phyloP scores from a whole-genome alignment of 805 yeast genomes.

The Candida argentea region DNA sequence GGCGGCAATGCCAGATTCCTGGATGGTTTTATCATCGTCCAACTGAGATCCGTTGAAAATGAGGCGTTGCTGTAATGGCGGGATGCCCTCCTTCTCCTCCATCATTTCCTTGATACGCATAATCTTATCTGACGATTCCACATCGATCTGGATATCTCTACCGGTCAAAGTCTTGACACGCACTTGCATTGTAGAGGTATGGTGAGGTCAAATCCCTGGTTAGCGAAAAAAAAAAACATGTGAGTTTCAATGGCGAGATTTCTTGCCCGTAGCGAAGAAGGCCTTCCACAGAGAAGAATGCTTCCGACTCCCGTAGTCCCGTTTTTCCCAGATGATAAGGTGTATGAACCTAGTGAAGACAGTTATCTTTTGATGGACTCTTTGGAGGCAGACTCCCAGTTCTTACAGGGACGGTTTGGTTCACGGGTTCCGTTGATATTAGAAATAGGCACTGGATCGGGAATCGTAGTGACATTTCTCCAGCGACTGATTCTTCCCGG shows the following conservation, averaged over 20 bases:
- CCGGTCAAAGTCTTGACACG: slow-evolving; percentile 76
- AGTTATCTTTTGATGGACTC: slow-evolving; percentile 75
- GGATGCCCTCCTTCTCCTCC: slow-evolving; percentile 95
- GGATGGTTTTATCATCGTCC: slow-evolving; percentile 73
- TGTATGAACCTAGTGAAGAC: slow-evolving; percentile 95
- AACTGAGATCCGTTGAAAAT: slow-evolving; percentile 87
- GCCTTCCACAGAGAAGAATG: too few relatives aligned
- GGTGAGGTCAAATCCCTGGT: background rate
- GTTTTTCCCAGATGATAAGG: slow-evolving; percentile 52
- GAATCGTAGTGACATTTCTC: slow-evolving; percentile 74
- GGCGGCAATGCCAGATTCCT: slow-evolving; percentile 63
- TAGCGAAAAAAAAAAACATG: too few relatives aligned
- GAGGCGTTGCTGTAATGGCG: slow-evolving; percentile 90
- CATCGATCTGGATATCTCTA: slow-evolving; percentile 69
- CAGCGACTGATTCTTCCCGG: slow-evolving; percentile 44
- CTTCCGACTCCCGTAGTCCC: slow-evolving; percentile 65
- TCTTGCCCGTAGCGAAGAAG: background rate
- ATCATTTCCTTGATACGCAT: slow-evolving; percentile 77
- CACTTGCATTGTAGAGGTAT: slow-evolving; percentile 43
- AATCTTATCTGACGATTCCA: slow-evolving; percentile 59
- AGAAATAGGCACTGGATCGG: slow-evolving; percentile 91
- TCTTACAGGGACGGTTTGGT: slow-evolving; percentile 14
- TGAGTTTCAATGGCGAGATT: too few relatives aligned
- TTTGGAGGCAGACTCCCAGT: slow-evolving; percentile 49
- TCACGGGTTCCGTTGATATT: slow-evolving; percentile 42